A percentile compares a stretch with the other conserved stretches of the same genome.
Evolutionary conservation across 768 basidiomycete species (phyloP).

Genomic region (Pleurotus citrinopileatus): DNA sequence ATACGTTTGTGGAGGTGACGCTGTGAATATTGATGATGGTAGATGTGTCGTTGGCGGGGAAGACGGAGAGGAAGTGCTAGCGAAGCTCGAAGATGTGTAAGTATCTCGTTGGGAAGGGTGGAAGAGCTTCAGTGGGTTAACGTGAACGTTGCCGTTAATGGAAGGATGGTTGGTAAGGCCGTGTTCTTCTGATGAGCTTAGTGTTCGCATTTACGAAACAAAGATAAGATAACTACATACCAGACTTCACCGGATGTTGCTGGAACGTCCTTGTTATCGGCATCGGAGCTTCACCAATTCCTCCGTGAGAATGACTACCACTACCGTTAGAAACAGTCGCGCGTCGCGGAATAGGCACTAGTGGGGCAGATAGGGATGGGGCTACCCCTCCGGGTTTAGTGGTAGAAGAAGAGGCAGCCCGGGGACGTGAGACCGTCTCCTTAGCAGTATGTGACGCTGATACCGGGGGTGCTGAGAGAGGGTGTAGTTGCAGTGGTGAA

Average conservation of each 20-base stretch:
- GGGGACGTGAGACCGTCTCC: background rate
- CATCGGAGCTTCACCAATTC: slow-evolving; percentile 65
- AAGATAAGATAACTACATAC: background rate
- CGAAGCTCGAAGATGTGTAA: background rate
- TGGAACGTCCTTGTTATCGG: slow-evolving; percentile 28
- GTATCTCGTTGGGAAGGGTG: background rate
- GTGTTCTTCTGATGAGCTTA: background rate
- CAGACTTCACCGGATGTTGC: background rate
- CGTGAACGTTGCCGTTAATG: too few species aligned
- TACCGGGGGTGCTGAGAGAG: background rate
- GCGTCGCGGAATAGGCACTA: slow-evolving; percentile 23
- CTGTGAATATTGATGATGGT: slow-evolving; percentile 5
- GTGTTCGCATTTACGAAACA: background rate
- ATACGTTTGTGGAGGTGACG: slow-evolving; percentile 7
- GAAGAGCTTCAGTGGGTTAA: too few species aligned
- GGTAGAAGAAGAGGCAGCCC: background rate
- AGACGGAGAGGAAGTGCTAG: background rate
- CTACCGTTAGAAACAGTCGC: slow-evolving; percentile 34
- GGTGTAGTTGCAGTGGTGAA: slow-evolving; percentile 1
- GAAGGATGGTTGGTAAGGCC: background rate
- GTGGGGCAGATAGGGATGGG: background rate
- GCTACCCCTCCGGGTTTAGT: background rate
- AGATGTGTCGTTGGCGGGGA: background rate
- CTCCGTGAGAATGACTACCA: slow-evolving; percentile 39
- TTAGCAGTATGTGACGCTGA: background rate